Percentiles rank a stretch among this genome's conserved stretches.
These are phyloP conservation scores for Dicorynia guianensis DNA, from an alignment of 306 rosid genomes.

Conservation along the genomic window DNA sequence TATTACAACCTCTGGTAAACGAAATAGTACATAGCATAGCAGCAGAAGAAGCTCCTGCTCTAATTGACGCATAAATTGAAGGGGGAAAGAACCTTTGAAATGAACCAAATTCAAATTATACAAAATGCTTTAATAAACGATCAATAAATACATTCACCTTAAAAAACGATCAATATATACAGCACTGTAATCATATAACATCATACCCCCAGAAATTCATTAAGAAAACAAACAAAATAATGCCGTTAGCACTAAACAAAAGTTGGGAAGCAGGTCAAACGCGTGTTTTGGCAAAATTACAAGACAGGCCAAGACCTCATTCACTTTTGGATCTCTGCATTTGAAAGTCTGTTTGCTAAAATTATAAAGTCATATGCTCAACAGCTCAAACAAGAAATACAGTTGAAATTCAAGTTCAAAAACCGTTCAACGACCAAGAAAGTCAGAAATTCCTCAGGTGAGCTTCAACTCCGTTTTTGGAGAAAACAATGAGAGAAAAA, in stretches of 20 bases:
- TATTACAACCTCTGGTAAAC: neutral
- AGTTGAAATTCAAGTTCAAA: neutral
- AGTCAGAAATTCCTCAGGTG: neutral
- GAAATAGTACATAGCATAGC: neutral
- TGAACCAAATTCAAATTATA: neutral
- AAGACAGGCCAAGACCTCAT: neutral
- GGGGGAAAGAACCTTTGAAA: neutral
- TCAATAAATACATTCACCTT: constrained; percentile 31
- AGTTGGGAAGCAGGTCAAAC: constrained; percentile 37
- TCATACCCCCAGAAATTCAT: constrained; percentile 41
- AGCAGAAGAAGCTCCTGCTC: neutral
- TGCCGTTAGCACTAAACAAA: constrained; percentile 46
- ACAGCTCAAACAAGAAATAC: constrained; percentile 1
- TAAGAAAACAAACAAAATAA: constrained; percentile 48
- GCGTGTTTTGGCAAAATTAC: constrained; percentile 14
- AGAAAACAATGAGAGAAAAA: neutral
- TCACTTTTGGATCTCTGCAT: constrained; percentile 26
- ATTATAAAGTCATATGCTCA: neutral
- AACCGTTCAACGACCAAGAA: neutral
- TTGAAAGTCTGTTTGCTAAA: neutral
- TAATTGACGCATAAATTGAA: constrained; percentile 26
- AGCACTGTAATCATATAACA: constrained; percentile 49
- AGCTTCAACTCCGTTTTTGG: constrained; percentile 16
- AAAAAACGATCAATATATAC: constrained; percentile 32
- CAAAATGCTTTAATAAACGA: constrained; percentile 1